A percentile compares a stretch with the other conserved stretches of the same genome.
phyloP scores from a whole-genome alignment of 2,329 filamentous ascomycete genomes.

The Myriosclerotinia duriaeana region DNA sequence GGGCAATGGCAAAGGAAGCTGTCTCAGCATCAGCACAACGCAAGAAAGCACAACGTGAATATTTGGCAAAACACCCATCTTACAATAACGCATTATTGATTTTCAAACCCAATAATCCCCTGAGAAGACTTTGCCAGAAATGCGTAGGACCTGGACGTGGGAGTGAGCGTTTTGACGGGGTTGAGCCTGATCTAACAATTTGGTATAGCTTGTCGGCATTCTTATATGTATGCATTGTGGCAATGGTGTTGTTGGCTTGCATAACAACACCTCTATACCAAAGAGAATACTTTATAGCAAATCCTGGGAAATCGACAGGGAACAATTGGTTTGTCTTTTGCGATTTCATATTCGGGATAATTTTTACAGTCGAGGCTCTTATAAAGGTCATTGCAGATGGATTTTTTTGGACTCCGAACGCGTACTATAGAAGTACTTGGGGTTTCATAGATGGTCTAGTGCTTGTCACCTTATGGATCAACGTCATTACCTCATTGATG shows the following conservation, averaged over 20 bases:
- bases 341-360: conserved; percentile 80
- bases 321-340: conserved; percentile 94
- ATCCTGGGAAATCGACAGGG: conserved; percentile 56
- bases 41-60: conserved; percentile 87
- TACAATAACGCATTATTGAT: conserved; percentile 94
- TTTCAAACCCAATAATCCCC: conserved; percentile 73
- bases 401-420: conserved; percentile 94
- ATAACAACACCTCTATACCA: conserved; percentile 94
- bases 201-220: conserved; percentile 95
- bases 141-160: conserved; percentile 91
- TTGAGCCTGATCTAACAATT: conserved; percentile 81
- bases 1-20: conserved; percentile 86
- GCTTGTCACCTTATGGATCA: conserved; percentile 91
- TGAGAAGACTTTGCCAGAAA: conserved; percentile 81
- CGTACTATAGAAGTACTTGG: conserved; percentile 95
- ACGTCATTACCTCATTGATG: conserved; percentile 78
- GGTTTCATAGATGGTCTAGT: conserved; percentile 93
- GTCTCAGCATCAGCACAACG: conserved; percentile 79
- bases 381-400: conserved; percentile 97
- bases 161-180: conserved; percentile 80
- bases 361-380: conserved; percentile 82
- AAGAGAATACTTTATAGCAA: conserved; percentile 69
- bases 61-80: conserved; percentile 77
- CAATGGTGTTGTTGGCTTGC: conserved; percentile 96
- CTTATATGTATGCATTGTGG: conserved; percentile 89